phyloP scores from a whole-genome alignment of 139 green algal species.

The Tetradesmus lagerheimii region DNA sequence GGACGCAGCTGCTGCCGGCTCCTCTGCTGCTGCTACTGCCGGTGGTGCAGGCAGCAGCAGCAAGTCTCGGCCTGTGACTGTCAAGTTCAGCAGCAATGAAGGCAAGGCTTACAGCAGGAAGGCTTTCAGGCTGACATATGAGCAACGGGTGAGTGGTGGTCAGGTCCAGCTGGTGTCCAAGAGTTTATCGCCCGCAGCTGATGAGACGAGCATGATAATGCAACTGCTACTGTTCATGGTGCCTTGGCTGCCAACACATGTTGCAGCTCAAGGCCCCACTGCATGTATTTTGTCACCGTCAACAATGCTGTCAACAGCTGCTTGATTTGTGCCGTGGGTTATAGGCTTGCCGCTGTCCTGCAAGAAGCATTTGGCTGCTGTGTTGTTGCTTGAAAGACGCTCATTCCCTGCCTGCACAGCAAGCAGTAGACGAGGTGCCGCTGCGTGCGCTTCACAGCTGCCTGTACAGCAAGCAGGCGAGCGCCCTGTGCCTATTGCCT shows the following conservation, averaged over 20 bases:
- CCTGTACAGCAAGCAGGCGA: too few species aligned
- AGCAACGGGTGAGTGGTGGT: slow-evolving; percentile 25
- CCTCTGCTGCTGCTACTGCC: background rate
- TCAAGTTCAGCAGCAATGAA: slow-evolving; percentile 3
- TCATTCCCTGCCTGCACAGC: too few species aligned
- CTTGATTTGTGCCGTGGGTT: background rate
- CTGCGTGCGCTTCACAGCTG: too few species aligned
- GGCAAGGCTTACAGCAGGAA: background rate
- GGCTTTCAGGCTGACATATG: background rate
- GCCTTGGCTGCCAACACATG: background rate
- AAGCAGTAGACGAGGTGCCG: too few species aligned
- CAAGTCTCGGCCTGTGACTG: background rate
- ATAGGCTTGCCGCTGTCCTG: too few species aligned
- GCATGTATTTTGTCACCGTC: background rate
- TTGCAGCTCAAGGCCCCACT: background rate
- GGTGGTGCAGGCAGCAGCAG: background rate
- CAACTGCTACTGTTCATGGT: too few species aligned
- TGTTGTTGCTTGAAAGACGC: too few species aligned
- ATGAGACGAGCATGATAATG: too few species aligned
- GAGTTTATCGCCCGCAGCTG: too few species aligned
- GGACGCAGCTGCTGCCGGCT: background rate
- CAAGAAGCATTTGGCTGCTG: too few species aligned
- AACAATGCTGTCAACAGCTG: background rate
- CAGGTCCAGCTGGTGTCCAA: too few species aligned
- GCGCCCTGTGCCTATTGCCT: too few species aligned